phyloP scores from a whole-genome alignment of 345 rosid species.

The Pseudoturritis turrita region DNA sequence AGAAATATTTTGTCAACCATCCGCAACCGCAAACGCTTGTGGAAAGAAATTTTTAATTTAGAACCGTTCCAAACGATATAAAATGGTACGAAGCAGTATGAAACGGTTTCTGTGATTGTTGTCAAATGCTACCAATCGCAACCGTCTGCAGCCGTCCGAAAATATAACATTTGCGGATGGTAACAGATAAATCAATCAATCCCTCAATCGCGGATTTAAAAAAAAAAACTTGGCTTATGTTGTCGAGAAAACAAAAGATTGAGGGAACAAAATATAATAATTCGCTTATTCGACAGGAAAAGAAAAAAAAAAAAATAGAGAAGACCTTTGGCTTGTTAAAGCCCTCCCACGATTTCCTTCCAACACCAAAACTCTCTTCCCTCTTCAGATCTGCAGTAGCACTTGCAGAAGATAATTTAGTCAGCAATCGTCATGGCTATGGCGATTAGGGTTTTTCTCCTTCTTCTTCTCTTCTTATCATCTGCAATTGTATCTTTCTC shows the following conservation, averaged over 20 bases:
- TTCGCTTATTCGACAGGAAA: background rate
- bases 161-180: too few relatives aligned
- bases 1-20: too few relatives aligned
- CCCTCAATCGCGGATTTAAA: too few relatives aligned
- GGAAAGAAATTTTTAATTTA: too few relatives aligned
- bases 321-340: slow-evolving; percentile 13
- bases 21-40: too few relatives aligned
- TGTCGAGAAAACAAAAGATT: background rate
- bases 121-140: too few relatives aligned
- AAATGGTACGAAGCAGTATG: too few relatives aligned
- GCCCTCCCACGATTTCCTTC: slow-evolving; percentile 20
- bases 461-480: slow-evolving; percentile 41
- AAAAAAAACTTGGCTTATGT: too few relatives aligned
- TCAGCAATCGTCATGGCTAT: slow-evolving; percentile 40
- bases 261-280: background rate
- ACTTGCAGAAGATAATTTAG: background rate
- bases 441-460: slow-evolving; percentile 49
- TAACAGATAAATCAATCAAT: too few relatives aligned
- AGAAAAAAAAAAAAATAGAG: background rate
- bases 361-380: background rate
- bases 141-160: too few relatives aligned
- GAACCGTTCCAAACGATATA: too few relatives aligned
- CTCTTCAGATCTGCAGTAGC: slow-evolving; percentile 24
- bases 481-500: slow-evolving; percentile 39
- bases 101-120: too few relatives aligned